Base-by-base conservation (phyloP, 1,284 basidiomycete genomes). In the Cryptococcus sp. region DNA sequence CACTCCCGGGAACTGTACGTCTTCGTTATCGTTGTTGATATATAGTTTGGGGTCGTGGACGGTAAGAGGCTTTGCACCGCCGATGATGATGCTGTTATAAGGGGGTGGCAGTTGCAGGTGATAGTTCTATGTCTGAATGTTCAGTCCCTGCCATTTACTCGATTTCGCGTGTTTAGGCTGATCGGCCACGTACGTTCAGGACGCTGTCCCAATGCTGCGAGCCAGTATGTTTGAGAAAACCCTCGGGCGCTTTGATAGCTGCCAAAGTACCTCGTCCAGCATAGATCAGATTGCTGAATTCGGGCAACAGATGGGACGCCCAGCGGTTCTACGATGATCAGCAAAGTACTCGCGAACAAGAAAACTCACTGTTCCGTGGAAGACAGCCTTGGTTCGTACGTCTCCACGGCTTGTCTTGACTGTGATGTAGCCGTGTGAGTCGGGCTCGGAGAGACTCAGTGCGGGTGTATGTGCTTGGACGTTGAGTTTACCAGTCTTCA, bases 51-150 rank as follows among this genome's bases (percentile, higher is more conserved):
- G 61, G 30, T 66, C 49, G 23, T 62, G 55, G 3, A 66, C 61
- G 15, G 58, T 55, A 5, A 65, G 17, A 19, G 55, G 55, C 46
- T 69, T 69, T 47, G 65, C 67, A 10, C 67, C 67, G 43, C 67
- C 67, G 17, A 69, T 41, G 57, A 69, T 61, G 54, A 69, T 65
- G 15, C 57, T 56, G 52, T 67, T 67, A 55, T 64, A 53, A 13
- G 65, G 65, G 6, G 64, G 54, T 25, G 65, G 65, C 3, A 69
- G 56, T 52, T 67, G 62, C 22, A 62, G 47, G 41, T 60, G 57
- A 54, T 69, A 69, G 57, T 69, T 65, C 67, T 69, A n/a, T n/a
- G 39, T 13, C 17, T 30, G 5, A 25, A 8, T 27, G 49, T 22
- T 50, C n/a, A 35, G 47, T 38, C 23, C 20, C 23, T 17, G 6